These are phyloP conservation scores for Acacia pycnantha DNA, from an alignment of 331 rosid species.

Conservation along the genomic window DNA sequence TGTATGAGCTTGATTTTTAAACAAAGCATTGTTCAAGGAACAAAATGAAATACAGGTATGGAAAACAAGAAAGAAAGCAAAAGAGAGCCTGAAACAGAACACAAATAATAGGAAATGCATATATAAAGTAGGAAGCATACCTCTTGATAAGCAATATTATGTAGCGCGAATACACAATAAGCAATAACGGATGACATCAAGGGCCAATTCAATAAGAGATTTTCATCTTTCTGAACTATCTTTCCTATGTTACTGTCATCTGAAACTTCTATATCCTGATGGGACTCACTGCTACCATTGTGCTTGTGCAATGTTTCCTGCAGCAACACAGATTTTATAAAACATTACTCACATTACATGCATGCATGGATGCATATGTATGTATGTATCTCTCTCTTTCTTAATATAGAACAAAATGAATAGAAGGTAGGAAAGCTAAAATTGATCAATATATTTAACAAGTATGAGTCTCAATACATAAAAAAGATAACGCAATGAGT, in stretches of 20 bases:
- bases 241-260: constrained; percentile 32
- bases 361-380: too few species aligned
- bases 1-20: neutral
- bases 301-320: constrained; percentile 93
- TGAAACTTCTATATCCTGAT: constrained; percentile 32
- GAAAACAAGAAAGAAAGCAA: neutral
- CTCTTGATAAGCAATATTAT: constrained; percentile 85
- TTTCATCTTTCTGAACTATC: constrained; percentile 38
- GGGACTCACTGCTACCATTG: neutral
- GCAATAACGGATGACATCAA: constrained; percentile 79
- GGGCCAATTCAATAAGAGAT: constrained; percentile 81
- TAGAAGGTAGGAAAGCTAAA: neutral
- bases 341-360: neutral
- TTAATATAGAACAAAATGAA: neutral
- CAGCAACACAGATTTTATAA: constrained; percentile 8
- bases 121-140: constrained; percentile 35
- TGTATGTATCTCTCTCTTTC: too few species aligned
- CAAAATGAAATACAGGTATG: neutral
- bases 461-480: neutral
- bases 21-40: neutral
- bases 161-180: constrained; percentile 69
- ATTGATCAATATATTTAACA: neutral
- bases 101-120: neutral
- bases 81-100: neutral
- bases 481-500: neutral